Conservation (phyloP, 2,329 filamentous ascomycete species). For the Orbilia brochopaga region DNA sequence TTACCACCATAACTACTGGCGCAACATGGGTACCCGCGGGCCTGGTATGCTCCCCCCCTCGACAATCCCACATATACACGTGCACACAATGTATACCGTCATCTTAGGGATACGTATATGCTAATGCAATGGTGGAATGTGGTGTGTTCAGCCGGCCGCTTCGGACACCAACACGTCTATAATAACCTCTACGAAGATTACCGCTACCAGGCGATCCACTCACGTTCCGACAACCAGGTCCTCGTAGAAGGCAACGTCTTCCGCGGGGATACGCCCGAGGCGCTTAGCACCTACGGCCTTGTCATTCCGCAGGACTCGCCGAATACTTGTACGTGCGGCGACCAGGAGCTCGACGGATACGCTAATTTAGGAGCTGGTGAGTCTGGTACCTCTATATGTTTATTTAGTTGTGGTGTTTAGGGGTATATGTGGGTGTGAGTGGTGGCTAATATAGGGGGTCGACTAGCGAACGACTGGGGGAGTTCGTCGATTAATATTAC, state of each 20-base stretch:
- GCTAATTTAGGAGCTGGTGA: constrained; percentile 63
- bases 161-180: constrained; percentile 63
- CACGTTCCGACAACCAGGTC: constrained; percentile 62
- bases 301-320: constrained; percentile 66
- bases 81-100: too few relatives aligned
- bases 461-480: constrained; percentile 62
- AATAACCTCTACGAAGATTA: constrained; percentile 63
- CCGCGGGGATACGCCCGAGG: constrained; percentile 60
- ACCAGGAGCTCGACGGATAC: constrained; percentile 65
- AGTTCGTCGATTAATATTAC: constrained; percentile 63
- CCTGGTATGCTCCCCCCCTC: constrained; percentile 53
- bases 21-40: constrained; percentile 61
- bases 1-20: constrained; percentile 64
- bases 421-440: not conserved
- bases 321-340: constrained; percentile 64
- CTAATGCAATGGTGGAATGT: not conserved
- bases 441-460: not conserved
- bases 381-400: constrained; percentile 52
- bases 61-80: not conserved
- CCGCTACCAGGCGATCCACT: constrained; percentile 62
- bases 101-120: too few relatives aligned
- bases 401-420: not conserved
- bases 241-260: constrained; percentile 63
- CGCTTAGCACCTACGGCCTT: constrained; percentile 64
- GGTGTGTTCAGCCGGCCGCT: constrained; percentile 59